Evolutionary conservation across 1,284 basidiomycete genomes (phyloP).

Genomic region (Xerocomus amazonicus): DNA sequence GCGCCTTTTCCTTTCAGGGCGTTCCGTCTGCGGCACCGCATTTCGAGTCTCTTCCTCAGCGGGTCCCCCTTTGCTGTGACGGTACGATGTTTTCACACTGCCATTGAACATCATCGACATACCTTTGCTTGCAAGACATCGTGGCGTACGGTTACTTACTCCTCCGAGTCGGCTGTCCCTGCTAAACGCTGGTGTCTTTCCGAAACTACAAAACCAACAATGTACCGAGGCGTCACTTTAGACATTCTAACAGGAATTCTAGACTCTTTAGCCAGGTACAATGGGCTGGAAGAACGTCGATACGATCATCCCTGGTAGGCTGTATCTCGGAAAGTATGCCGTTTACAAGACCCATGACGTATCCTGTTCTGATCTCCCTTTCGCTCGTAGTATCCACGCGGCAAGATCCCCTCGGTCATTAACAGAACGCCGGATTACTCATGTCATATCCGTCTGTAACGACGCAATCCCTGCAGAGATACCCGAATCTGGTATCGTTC

Average conservation of each 20-base stretch:
- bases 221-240: constrained; percentile 16
- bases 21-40: constrained; percentile 23
- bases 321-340: constrained; percentile 75
- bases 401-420: constrained; percentile 71
- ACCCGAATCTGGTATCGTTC: constrained; percentile 66
- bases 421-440: constrained; percentile 70
- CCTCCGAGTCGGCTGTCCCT: constrained; percentile 29
- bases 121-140: constrained; percentile 17
- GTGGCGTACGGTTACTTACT: constrained; percentile 31
- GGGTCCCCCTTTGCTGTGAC: constrained; percentile 33
- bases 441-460: constrained; percentile 70
- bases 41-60: constrained; percentile 27
- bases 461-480: constrained; percentile 72
- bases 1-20: constrained; percentile 21
- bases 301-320: constrained; percentile 60
- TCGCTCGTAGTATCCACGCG: constrained; percentile 54
- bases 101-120: constrained; percentile 22
- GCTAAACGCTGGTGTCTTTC: constrained; percentile 19
- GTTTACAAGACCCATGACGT: constrained; percentile 18
- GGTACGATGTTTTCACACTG: constrained; percentile 30
- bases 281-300: constrained; percentile 73
- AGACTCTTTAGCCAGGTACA: constrained; percentile 32
- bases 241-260: constrained; percentile 31
- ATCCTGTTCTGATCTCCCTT: constrained; percentile 25
- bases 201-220: constrained; percentile 35